Evolutionary conservation across 345 rosid species (phyloP).

Genomic region (Ceriops decandra): DNA sequence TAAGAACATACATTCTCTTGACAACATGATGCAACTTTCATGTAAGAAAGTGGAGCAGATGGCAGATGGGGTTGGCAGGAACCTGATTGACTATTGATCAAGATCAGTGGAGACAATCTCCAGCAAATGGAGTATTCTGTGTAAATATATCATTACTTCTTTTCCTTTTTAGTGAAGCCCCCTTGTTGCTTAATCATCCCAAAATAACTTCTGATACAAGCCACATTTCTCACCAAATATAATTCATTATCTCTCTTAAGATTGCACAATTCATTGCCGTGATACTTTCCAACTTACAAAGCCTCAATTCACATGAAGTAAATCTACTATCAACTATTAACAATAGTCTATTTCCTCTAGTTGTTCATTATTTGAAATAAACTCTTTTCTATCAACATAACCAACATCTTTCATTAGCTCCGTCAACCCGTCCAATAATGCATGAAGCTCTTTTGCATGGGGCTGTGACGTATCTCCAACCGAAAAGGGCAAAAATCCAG

Average conservation of each 20-base stretch:
- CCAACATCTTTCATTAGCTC: conserved; percentile 54
- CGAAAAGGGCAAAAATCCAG: conserved; percentile 48
- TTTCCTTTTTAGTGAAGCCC: conserved; percentile 34
- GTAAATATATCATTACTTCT: conserved; percentile 38
- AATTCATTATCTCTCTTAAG: too few relatives aligned
- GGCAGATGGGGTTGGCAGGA: conserved; percentile 7
- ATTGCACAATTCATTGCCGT: too few relatives aligned
- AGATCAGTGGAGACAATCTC: conserved; percentile 33
- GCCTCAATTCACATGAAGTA: too few relatives aligned
- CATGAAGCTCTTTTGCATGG: conserved; percentile 37
- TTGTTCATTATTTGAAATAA: conserved; percentile 3
- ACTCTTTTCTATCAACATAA: conserved; percentile 4
- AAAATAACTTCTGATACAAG: too few relatives aligned
- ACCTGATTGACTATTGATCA: conserved; percentile 44
- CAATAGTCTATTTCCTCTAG: conserved; percentile 5
- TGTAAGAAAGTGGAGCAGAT: not conserved
- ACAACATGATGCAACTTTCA: not conserved
- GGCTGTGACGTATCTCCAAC: conserved; percentile 57
- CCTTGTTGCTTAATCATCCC: conserved; percentile 17
- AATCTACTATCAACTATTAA: too few relatives aligned
- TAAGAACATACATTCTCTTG: not conserved
- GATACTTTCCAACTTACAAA: too few relatives aligned
- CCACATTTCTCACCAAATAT: too few relatives aligned
- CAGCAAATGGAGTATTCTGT: conserved; percentile 26
- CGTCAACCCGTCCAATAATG: conserved; percentile 52